Evolutionary conservation across 805 yeast species (phyloP).

Genomic region (Candida gorgasii): DNA sequence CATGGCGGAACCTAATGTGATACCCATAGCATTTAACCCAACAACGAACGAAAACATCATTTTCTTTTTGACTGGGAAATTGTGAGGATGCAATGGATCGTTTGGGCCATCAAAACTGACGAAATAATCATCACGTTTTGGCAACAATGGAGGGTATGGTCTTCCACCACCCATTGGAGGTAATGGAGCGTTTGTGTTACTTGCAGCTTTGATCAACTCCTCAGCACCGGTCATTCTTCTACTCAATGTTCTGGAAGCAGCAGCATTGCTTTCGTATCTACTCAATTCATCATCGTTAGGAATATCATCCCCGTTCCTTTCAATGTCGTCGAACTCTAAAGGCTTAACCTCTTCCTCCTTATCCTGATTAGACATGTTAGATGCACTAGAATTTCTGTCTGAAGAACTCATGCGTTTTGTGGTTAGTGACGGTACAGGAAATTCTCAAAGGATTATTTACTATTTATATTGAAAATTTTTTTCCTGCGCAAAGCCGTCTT

Average conservation of each 20-base stretch:
- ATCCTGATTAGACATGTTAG: background rate
- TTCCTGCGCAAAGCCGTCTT: slow-evolving; percentile 5
- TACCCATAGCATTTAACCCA: slow-evolving; percentile 36
- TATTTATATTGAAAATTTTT: slow-evolving; percentile 6
- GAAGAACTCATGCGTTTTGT: slow-evolving; percentile 1
- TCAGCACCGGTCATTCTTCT: slow-evolving; percentile 30
- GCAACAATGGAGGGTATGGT: slow-evolving; percentile 61
- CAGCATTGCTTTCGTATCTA: slow-evolving; percentile 24
- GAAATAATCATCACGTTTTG: slow-evolving; percentile 54
- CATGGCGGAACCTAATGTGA: slow-evolving; percentile 82
- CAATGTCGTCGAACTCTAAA: background rate
- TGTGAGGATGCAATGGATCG: slow-evolving; percentile 80
- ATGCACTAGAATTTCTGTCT: slow-evolving; percentile 2
- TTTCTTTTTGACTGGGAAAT: slow-evolving; percentile 54
- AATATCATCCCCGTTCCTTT: slow-evolving; percentile 11
- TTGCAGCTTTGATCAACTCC: slow-evolving; percentile 27
- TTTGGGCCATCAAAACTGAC: slow-evolving; percentile 77
- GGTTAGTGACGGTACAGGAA: background rate
- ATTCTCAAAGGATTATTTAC: background rate
- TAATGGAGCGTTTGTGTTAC: slow-evolving; percentile 27
- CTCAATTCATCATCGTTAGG: slow-evolving; percentile 23
- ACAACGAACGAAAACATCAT: slow-evolving; percentile 25
- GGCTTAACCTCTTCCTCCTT: slow-evolving; percentile 6
- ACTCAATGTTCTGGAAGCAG: slow-evolving; percentile 22
- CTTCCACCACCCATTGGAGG: slow-evolving; percentile 67